Base-by-base conservation (phyloP, 148 eudicot species). In the Camellia lanceoleosa region DNA sequence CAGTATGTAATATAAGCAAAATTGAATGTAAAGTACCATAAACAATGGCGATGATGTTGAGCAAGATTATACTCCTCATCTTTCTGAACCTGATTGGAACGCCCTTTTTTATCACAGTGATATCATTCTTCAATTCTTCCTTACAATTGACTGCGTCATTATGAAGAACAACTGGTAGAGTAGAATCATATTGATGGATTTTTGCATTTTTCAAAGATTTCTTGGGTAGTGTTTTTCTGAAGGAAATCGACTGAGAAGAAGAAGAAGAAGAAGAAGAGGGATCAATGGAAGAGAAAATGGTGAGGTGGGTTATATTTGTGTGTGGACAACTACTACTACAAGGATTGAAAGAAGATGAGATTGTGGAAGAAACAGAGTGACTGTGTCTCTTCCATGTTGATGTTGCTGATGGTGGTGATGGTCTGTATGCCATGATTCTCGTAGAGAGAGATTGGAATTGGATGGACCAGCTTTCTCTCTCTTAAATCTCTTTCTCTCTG, bases 31-130 rank as follows among this genome's bases (percentile, higher is more conserved):
- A 16, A 74, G 55, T 72, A 90, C 93, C 93, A 44, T 87, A 90
- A n/a, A 89, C 80, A 73, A 90, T 20, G 15, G 93, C 83, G 19
- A 84, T 84, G 23, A 83, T 80, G 78, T 90, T 90, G 54, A 90
- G 93, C 85, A 89, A 84, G 81, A 90, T 83, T 65, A 90, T 78
- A 75, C 90, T 86, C 80, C 90, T 75, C 15, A 90, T 83, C 83
- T 85, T 90, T 80, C 67, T 23, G 12, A 4, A 41, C 69, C 16
- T 76, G 8, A 18, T 47, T 30, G 77, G 55, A 55, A 2, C 63
- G 56, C 5, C 63, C 9, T 56, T 38, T 15, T 15, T 14, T 18
- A 66, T 79, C 20, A 74, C n/a, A 14, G 58, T 69, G 42, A 70
- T 13, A 30, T 60, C 38, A 4, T 1, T 46, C 58, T n/a, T 61